Conservation (phyloP, 257 asterid genomes). For the Nicotiana otophora region DNA sequence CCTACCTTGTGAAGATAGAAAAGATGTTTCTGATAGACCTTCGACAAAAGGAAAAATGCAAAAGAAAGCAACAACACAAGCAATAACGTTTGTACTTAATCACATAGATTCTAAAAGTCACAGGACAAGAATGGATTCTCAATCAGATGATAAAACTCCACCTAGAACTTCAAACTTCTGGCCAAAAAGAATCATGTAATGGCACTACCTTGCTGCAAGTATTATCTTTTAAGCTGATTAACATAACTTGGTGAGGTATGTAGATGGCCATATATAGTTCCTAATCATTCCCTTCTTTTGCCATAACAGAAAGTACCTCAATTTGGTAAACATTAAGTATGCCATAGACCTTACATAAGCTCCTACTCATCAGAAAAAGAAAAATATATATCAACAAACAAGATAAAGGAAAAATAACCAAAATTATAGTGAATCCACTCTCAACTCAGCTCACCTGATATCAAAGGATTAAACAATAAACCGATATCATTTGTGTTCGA, state of each 20-base stretch:
- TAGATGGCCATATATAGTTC: background rate
- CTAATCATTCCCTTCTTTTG: too few species aligned
- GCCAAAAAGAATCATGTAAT: background rate
- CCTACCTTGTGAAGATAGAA: too few species aligned
- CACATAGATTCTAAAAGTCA: background rate
- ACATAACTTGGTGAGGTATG: background rate
- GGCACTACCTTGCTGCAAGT: background rate
- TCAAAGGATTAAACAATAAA: background rate
- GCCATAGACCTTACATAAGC: background rate
- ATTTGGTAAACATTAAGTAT: too few species aligned
- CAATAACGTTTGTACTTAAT: too few species aligned
- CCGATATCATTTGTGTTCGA: background rate
- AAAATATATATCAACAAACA: background rate
- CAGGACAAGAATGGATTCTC: too few species aligned
- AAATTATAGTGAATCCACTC: background rate
- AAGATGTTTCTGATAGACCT: too few species aligned
- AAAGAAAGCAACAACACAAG: too few species aligned
- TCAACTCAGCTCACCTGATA: background rate
- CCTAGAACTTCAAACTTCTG: too few species aligned
- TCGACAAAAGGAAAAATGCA: too few species aligned
- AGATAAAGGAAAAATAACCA: background rate
- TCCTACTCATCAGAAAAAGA: background rate
- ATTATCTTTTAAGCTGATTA: background rate
- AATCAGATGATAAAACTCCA: too few species aligned
- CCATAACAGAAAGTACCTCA: too few species aligned